These are phyloP conservation scores for Adansonia gregorii DNA, from an alignment of 441 rosid species.

Conservation along the genomic window DNA sequence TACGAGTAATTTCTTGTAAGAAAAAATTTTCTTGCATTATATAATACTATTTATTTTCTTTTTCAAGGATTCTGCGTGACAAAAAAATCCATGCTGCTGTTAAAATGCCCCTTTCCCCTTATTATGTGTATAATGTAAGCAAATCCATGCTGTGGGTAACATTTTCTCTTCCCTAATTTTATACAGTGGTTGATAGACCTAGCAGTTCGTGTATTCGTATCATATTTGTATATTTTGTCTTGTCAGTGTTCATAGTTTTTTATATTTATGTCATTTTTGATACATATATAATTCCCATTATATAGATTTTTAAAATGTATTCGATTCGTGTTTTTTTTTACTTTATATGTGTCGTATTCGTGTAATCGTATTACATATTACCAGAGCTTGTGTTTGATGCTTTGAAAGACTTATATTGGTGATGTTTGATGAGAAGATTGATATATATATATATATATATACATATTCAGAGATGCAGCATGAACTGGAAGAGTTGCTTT, in stretches of 20 bases:
- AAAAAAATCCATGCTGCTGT: neutral
- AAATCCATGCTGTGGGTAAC: neutral
- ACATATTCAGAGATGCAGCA: neutral
- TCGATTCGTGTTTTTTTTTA: no score
- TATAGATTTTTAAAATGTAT: no score
- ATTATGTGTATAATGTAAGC: neutral
- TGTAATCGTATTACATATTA: no score
- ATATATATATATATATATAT: neutral
- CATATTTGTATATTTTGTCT: no score
- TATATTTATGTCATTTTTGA: no score
- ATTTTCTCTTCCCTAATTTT: neutral
- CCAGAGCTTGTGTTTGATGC: neutral
- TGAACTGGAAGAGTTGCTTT: neutral
- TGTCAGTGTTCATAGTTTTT: no score
- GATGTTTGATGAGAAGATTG: neutral
- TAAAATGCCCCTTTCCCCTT: neutral
- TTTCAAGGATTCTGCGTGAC: no score
- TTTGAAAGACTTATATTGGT: neutral
- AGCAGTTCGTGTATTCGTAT: no score
- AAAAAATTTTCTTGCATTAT: neutral
- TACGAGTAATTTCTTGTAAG: neutral
- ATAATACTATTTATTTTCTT: no score
- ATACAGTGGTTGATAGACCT: neutral
- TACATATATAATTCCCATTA: no score
- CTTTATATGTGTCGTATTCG: no score